phyloP scores from a whole-genome alignment of 2,329 filamentous ascomycete species.

The Exophiala dermatitidis region DNA sequence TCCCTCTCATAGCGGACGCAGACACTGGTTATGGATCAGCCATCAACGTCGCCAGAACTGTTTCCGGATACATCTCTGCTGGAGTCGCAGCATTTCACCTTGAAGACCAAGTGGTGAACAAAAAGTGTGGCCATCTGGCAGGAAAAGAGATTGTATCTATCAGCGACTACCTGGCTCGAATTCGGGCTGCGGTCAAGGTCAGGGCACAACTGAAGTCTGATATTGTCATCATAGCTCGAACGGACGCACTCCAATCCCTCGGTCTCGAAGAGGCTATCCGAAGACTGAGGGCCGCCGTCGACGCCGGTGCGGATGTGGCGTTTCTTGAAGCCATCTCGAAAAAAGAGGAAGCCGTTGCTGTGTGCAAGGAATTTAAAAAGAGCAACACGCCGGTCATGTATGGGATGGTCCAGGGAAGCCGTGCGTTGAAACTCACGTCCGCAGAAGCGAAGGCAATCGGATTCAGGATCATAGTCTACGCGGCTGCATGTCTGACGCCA shows the following conservation, averaged over 20 bases:
- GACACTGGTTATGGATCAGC: slow-evolving; percentile 48
- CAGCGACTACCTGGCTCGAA: slow-evolving; percentile 32
- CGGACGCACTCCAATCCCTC: slow-evolving; percentile 31
- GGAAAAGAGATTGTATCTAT: slow-evolving; percentile 36
- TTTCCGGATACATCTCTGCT: slow-evolving; percentile 44
- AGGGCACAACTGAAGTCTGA: slow-evolving; percentile 28
- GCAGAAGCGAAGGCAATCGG: slow-evolving; percentile 36
- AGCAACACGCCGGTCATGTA: slow-evolving; percentile 34
- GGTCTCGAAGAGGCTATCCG: slow-evolving; percentile 36
- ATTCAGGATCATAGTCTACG: slow-evolving; percentile 39
- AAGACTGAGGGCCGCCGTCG: slow-evolving; percentile 34
- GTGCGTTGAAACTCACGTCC: slow-evolving; percentile 34
- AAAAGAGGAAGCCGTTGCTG: slow-evolving; percentile 32
- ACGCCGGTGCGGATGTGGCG: slow-evolving; percentile 36
- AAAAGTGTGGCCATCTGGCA: slow-evolving; percentile 37
- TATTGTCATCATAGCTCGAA: slow-evolving; percentile 40
- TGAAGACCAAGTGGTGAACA: slow-evolving; percentile 43
- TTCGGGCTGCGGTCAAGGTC: slow-evolving; percentile 37
- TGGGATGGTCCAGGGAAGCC: slow-evolving; percentile 41
- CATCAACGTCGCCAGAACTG: slow-evolving; percentile 43
- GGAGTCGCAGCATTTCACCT: slow-evolving; percentile 52
- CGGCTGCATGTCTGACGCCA: slow-evolving; percentile 36
- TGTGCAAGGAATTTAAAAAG: slow-evolving; percentile 31
- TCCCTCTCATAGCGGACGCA: slow-evolving; percentile 48
- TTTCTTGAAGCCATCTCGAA: slow-evolving; percentile 38